A percentile compares a stretch with the other conserved stretches of the same genome.
phyloP scores from a whole-genome alignment of 129 eudicot genomes.

The Flaveria linearis region DNA sequence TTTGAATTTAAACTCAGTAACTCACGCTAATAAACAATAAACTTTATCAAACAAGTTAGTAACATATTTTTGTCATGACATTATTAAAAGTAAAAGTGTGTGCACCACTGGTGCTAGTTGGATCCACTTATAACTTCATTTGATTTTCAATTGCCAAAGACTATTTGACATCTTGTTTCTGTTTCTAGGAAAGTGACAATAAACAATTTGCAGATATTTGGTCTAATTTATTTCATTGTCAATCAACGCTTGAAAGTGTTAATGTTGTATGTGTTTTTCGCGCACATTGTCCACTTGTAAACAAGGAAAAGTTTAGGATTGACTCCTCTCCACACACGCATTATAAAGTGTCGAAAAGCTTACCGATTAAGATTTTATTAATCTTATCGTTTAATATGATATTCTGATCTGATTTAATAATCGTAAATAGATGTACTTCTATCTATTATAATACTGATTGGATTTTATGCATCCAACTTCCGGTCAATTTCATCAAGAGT shows the following conservation, averaged over 20 bases:
- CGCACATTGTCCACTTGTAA: constrained; percentile 23
- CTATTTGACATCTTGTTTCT: constrained; percentile 32
- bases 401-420: background rate
- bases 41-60: too few relatives aligned
- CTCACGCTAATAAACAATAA: too few relatives aligned
- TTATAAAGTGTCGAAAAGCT: constrained; percentile 14
- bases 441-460: background rate
- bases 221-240: constrained; percentile 18
- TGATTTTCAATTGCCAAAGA: constrained; percentile 14
- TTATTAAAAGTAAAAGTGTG: constrained; percentile 31
- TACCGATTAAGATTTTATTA: background rate
- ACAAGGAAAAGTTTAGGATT: constrained; percentile 9
- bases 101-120: constrained; percentile 17
- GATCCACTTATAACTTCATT: constrained; percentile 24
- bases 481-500: background rate
- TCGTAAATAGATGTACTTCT: background rate
- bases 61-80: background rate
- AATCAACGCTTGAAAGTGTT: constrained; percentile 3
- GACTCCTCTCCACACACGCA: constrained; percentile 22
- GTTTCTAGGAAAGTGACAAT: constrained; percentile 33
- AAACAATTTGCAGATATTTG: constrained; percentile 23
- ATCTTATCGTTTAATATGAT: background rate
- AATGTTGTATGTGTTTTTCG: constrained; percentile 6
- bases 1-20: too few relatives aligned
- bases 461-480: background rate